phyloP scores from a whole-genome alignment of 305 asterid genomes.

The Striga hermonthica region DNA sequence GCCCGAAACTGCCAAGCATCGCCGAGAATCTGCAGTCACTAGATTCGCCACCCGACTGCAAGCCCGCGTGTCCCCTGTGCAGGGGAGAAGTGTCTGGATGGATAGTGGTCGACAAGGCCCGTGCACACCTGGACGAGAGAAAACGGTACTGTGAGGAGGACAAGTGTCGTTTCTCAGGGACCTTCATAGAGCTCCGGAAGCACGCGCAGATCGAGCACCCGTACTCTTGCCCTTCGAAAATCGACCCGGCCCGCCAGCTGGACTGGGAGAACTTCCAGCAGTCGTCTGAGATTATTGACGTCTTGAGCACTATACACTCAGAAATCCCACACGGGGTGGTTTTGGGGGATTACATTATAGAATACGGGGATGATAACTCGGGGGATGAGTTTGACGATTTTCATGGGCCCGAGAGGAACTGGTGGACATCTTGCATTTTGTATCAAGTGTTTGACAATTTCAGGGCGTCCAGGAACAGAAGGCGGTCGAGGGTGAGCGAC shows the following conservation, averaged over 20 bases:
- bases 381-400: slow-evolving; percentile 70
- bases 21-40: slow-evolving; percentile 31
- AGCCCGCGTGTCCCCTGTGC: slow-evolving; percentile 70
- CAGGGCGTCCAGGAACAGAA: slow-evolving; percentile 71
- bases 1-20: slow-evolving; percentile 37
- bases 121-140: slow-evolving; percentile 54
- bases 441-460: slow-evolving; percentile 68
- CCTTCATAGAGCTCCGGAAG: slow-evolving; percentile 61
- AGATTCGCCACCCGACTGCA: slow-evolving; percentile 36
- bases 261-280: slow-evolving; percentile 93
- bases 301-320: slow-evolving; percentile 72
- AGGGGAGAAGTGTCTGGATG: slow-evolving; percentile 83
- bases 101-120: slow-evolving; percentile 66
- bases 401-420: slow-evolving; percentile 56
- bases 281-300: slow-evolving; percentile 79
- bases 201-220: slow-evolving; percentile 75
- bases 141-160: slow-evolving; percentile 71
- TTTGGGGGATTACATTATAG: slow-evolving; percentile 82
- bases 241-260: slow-evolving; percentile 76
- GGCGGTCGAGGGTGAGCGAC: slow-evolving; percentile 61
- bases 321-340: slow-evolving; percentile 79
- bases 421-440: slow-evolving; percentile 85
- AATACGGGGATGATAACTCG: slow-evolving; percentile 74
- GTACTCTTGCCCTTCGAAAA: slow-evolving; percentile 65
- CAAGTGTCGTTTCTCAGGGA: slow-evolving; percentile 58